Base-by-base conservation (phyloP, 163 green algal species). In the Coccomyxa subellipsoidea region DNA sequence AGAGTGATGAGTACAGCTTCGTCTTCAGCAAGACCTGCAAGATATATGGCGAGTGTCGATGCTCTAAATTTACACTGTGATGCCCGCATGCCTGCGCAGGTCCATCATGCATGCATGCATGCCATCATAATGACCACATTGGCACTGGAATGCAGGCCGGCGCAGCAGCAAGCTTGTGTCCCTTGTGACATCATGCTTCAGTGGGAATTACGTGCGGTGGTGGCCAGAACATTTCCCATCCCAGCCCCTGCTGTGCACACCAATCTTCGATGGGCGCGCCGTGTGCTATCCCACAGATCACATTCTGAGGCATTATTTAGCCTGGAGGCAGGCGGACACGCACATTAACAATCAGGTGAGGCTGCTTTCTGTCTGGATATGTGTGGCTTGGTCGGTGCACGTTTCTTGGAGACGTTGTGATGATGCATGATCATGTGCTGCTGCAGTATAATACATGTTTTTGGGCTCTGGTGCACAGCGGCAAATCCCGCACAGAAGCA, bases 1-100 rank as follows among this genome's bases (percentile, higher is more conserved):
- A 98, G 78, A 97, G 92, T 79, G 96, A 99, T 84, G 96, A 99
- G 87, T 98, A 96, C 90, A 97, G 93, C 83, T 99, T 99, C 81
- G 91, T 98, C 1, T 83, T 99, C 35, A 82, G 86, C 47, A 93
- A 93, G 29, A 70, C 82, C 40, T 93, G 87, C 7, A 85, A 85
- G 4, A 80, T 99, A 37, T 98, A 98, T 86, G 92, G 94, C 95
- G 54, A 9, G 36, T n/a, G n/a, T n/a, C n/a, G n/a, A n/a, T 34
- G 29, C 72, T 29, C 10, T 40, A 53, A 4, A 5, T 76, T 9
- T 25, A 37, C 8, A 34, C 8, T 8, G 69, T 37, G 34, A 18
- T 76, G 34, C 69, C 4, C 12, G 4, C 31, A 12, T 34, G 34
- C 31, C 18, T 7, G 69, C 31, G 23, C 25, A 18, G 15, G 18